These are phyloP conservation scores for Cyclostephanos invisitatus DNA, from an alignment of 108 stramenopile genomes.

Conservation along the genomic window DNA sequence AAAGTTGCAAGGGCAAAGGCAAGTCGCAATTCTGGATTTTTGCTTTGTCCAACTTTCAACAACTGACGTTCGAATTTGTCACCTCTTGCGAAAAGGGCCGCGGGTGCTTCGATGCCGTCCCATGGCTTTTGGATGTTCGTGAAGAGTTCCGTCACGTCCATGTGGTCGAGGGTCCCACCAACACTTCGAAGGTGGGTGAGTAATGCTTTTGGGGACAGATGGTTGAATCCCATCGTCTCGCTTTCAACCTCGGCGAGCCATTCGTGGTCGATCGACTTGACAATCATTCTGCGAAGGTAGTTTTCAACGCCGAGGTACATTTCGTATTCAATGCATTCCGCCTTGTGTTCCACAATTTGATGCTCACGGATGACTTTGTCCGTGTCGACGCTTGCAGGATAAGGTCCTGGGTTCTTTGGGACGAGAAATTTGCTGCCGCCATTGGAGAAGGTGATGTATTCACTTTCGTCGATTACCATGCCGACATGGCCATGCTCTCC, in stretches of 20 bases:
- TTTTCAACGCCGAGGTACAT: neutral
- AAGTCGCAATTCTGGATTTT: constrained; percentile 13
- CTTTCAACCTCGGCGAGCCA: constrained; percentile 27
- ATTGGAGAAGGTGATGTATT: constrained; percentile 4
- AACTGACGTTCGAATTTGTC: constrained; percentile 16
- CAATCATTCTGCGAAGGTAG: constrained; percentile 6
- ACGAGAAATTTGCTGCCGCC: neutral
- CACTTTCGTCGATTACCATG: constrained; percentile 8
- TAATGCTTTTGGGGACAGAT: constrained; percentile 16
- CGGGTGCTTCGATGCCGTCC: constrained; percentile 9
- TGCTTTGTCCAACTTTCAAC: neutral
- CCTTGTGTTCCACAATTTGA: constrained; percentile 25
- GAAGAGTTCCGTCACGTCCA: constrained; percentile 10
- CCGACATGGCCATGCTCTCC: constrained; percentile 24
- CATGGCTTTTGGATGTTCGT: neutral
- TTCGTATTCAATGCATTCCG: constrained; percentile 7
- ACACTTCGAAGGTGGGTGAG: neutral
- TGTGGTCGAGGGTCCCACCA: constrained; percentile 13
- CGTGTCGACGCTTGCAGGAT: constrained; percentile 11
- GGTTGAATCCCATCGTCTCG: constrained; percentile 36
- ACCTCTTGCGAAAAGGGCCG: constrained; percentile 8
- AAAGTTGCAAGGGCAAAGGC: constrained; percentile 10
- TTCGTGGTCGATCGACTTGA: constrained; percentile 24
- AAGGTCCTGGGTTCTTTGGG: constrained; percentile 14
- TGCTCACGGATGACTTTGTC: constrained; percentile 5